Evolutionary conservation across 2,329 filamentous ascomycete genomes (phyloP).

Genomic region (Xylaria sp.): DNA sequence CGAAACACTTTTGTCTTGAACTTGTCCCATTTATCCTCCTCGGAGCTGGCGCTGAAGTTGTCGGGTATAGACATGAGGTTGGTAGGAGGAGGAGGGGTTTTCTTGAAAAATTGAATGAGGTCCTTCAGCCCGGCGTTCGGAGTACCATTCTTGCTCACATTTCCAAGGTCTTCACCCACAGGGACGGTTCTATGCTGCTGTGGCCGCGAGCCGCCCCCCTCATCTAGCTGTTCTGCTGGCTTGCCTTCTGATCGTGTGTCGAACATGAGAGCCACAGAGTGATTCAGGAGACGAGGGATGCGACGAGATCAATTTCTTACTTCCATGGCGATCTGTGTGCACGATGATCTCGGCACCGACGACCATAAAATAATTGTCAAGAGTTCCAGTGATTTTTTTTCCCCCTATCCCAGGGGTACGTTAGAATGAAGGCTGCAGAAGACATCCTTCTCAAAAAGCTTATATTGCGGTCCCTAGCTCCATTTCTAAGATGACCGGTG

Average conservation of each 20-base stretch:
- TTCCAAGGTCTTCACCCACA: constrained; percentile 31
- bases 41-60: constrained; percentile 41
- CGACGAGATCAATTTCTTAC: constrained; percentile 14
- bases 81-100: constrained; percentile 59
- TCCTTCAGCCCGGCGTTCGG: constrained; percentile 25
- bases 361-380: constrained; percentile 36
- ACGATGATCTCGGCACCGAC: constrained; percentile 39
- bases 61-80: constrained; percentile 63
- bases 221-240: constrained; percentile 25
- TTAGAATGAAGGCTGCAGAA: constrained; percentile 35
- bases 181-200: constrained; percentile 28
- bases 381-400: constrained; percentile 32
- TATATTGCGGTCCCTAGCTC: constrained; percentile 36
- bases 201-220: constrained; percentile 11
- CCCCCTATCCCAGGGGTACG: constrained; percentile 38
- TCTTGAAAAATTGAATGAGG: constrained; percentile 56
- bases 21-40: constrained; percentile 54
- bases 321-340: constrained; percentile 31
- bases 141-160: constrained; percentile 53
- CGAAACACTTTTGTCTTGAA: constrained; percentile 57
- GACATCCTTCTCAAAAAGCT: constrained; percentile 36
- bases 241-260: constrained; percentile 26
- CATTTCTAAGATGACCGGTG: constrained; percentile 17
- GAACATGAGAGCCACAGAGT: constrained; percentile 36
- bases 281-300: constrained; percentile 34